Conservation (phyloP, 495 filamentous ascomycete species). For the Aspergillus coremiiformis region DNA sequence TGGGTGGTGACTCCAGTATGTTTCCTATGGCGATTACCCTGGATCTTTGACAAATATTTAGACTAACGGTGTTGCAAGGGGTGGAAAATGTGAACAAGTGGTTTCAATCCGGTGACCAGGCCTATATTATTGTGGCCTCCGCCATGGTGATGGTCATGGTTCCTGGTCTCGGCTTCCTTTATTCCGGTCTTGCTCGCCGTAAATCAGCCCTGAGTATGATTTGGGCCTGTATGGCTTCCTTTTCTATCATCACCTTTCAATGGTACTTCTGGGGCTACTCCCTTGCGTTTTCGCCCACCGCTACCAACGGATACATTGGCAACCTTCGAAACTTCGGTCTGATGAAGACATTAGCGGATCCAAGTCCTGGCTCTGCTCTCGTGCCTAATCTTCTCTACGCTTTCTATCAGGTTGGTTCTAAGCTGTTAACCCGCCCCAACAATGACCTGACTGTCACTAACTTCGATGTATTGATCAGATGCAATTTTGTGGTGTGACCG, state of each 20-base stretch:
- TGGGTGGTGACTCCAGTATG: conserved; percentile 80
- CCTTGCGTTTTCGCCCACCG: conserved; percentile 57
- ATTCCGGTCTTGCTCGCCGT: conserved; percentile 56
- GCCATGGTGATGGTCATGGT: conserved; percentile 96
- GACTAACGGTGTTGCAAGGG: conserved; percentile 33
- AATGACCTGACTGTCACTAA: not conserved
- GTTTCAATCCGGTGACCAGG: conserved; percentile 64
- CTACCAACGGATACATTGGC: conserved; percentile 60
- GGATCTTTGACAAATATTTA: too few species aligned
- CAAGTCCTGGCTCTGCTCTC: conserved; percentile 55
- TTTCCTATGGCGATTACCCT: conserved; percentile 10
- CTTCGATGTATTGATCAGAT: conserved; percentile 46
- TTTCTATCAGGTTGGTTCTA: conserved; percentile 59
- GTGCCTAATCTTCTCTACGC: conserved; percentile 57
- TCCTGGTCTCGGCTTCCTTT: conserved; percentile 64
- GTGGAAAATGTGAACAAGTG: conserved; percentile 84
- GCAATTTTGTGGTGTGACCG: conserved; percentile 93
- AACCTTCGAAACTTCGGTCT: conserved; percentile 59
- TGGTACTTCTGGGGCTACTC: conserved; percentile 75
- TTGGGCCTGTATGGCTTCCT: conserved; percentile 60
- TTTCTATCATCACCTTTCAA: conserved; percentile 61
- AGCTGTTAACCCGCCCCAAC: not conserved
- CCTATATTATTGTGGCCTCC: conserved; percentile 85
- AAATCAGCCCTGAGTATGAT: conserved; percentile 65
- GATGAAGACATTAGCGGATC: conserved; percentile 55